Evolutionary conservation across 2,329 filamentous ascomycete species (phyloP), one percentile per base, ranked within the genome.

Genomic region (Aureobasidium sp.): DNA sequence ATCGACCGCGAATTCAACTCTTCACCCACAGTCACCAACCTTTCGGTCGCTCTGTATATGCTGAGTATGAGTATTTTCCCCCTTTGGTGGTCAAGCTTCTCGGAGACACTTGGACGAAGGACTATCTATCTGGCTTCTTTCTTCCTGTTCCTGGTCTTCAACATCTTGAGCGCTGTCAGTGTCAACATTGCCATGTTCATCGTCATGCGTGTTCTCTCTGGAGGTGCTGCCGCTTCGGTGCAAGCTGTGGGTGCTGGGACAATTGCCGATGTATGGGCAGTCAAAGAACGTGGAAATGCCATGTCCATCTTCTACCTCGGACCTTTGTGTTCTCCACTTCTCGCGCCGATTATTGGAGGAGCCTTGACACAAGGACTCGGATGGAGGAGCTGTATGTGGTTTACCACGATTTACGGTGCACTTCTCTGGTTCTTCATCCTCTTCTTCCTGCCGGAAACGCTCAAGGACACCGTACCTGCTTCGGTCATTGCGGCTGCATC

Each of bases 281-380:
- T 85, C 0, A 80, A 78, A 53, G 87, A 93, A 71, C 79, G 90
- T 55, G 90, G 90, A 2, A 78, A 78, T 17, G 90, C 90, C n/a
- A 94, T 94, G 89, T 84, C 88, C 2, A 80, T 89, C 44, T 94
- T 93, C 74, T 94, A 92, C 68, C 80, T 94, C 0, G 90, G 90
- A 0, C 90, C 90, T 0, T n/a, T n/a, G n/a, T n/a, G n/a, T n/a
- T n/a, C n/a, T n/a, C n/a, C n/a, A n/a, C n/a, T n/a, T n/a, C n/a
- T n/a, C n/a, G n/a, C n/a, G n/a, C n/a, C n/a, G n/a, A n/a, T n/a
- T n/a, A n/a, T n/a, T 36, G 90, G 90, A 58, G 90, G 90, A 47
- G 84, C 81, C 0, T 75, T 95, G n/a, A 80, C 87, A 0, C 76
- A 90, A 67, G 78, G 74, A 6, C 86, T 88, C 69, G 84, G 86